Conservation (phyloP, 73 alveolate genomes). For the Halteria grandinella region DNA sequence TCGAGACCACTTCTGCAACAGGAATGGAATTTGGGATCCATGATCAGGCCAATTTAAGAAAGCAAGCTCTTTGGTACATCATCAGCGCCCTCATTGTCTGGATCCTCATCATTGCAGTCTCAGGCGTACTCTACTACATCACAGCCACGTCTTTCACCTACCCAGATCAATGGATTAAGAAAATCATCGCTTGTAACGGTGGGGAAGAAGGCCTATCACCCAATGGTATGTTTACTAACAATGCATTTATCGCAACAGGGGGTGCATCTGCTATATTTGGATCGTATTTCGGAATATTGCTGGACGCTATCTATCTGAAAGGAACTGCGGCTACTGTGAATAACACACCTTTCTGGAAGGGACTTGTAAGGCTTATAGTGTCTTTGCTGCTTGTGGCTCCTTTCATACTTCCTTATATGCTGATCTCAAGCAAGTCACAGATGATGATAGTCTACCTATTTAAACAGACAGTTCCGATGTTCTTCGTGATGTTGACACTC, state of each 20-base stretch:
- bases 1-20: conserved; percentile 1
- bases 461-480: conserved; percentile 12
- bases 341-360: conserved; percentile 29
- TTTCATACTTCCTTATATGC: neutral
- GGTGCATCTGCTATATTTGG: conserved; percentile 10
- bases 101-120: neutral
- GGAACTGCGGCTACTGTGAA: conserved; percentile 2
- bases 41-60: conserved; percentile 4
- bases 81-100: conserved; percentile 7
- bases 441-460: conserved; percentile 22
- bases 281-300: conserved; percentile 25
- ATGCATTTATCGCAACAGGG: conserved; percentile 28
- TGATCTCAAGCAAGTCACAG: neutral
- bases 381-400: conserved; percentile 9
- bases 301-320: conserved; percentile 5
- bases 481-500: conserved; percentile 4
- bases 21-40: conserved; percentile 27
- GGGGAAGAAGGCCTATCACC: conserved; percentile 4
- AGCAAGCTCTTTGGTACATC: conserved; percentile 2
- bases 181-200: neutral
- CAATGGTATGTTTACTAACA: conserved; percentile 10
- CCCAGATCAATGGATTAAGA: conserved; percentile 17
- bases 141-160: neutral
- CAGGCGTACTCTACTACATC: neutral
- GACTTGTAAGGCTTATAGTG: neutral